A percentile compares a stretch with the other conserved stretches of the same genome.
Evolutionary conservation across 2,329 filamentous ascomycete genomes (phyloP).

Genomic region (Ascochyta viciae-villosae): DNA sequence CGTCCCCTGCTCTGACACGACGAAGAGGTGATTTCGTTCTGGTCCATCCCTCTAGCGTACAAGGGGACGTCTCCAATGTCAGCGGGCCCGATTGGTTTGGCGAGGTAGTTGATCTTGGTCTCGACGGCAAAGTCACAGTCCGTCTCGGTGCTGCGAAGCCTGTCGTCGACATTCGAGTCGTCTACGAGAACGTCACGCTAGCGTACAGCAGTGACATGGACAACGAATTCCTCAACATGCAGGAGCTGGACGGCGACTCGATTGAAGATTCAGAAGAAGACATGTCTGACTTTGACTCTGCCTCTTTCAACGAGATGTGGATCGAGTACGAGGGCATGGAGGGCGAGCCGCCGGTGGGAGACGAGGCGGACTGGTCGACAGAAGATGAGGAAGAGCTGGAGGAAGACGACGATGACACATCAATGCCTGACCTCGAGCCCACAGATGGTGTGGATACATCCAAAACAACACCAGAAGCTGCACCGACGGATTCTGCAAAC

Average conservation of each 20-base stretch:
- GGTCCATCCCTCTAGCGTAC: constrained; percentile 46
- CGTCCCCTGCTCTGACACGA: constrained; percentile 57
- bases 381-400: constrained; percentile 47
- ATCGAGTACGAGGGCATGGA: constrained; percentile 49
- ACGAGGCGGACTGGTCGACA: constrained; percentile 48
- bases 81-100: constrained; percentile 60
- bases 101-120: constrained; percentile 61
- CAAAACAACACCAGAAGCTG: constrained; percentile 45
- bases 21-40: constrained; percentile 62
- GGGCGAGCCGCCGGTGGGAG: constrained; percentile 36
- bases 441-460: constrained; percentile 38
- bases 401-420: constrained; percentile 41
- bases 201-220: constrained; percentile 56
- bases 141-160: constrained; percentile 59
- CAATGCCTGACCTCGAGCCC: constrained; percentile 36
- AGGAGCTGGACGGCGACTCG: constrained; percentile 37
- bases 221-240: constrained; percentile 34
- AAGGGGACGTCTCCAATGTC: constrained; percentile 15
- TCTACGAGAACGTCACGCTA: constrained; percentile 58
- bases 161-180: constrained; percentile 59
- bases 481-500: constrained; percentile 21
- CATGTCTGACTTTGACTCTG: constrained; percentile 41
- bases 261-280: constrained; percentile 45
- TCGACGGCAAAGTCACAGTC: constrained; percentile 62
- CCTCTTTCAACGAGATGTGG: constrained; percentile 48